Evolutionary conservation across 768 basidiomycete genomes (phyloP).

Genomic region (Polyporus arcularius): DNA sequence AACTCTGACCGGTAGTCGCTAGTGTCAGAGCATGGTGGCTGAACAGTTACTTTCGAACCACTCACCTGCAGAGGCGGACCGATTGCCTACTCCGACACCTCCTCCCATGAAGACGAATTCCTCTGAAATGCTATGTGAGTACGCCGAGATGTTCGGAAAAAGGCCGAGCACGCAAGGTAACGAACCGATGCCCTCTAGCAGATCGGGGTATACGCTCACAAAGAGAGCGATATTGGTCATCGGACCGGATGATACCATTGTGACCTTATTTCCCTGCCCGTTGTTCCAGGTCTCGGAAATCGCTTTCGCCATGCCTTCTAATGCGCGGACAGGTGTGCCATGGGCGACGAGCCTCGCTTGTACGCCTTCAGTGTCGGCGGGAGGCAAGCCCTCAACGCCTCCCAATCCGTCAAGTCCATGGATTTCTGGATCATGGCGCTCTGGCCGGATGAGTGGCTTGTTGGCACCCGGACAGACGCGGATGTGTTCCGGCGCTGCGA

Average conservation of each 20-base stretch:
- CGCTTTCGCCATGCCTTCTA: conserved; percentile 67
- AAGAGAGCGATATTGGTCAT: conserved; percentile 74
- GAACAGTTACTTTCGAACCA: not conserved
- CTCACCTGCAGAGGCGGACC: conserved; percentile 70
- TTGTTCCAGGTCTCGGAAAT: conserved; percentile 57
- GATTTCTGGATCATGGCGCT: conserved; percentile 71
- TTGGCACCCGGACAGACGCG: conserved; percentile 70
- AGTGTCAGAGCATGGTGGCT: not conserved
- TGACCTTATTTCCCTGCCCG: conserved; percentile 61
- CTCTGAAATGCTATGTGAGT: conserved; percentile 30
- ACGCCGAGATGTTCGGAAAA: not conserved
- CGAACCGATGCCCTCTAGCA: conserved; percentile 48
- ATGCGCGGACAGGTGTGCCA: conserved; percentile 49
- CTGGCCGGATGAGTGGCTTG: conserved; percentile 65
- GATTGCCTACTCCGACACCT: conserved; percentile 83
- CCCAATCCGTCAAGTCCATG: conserved; percentile 84
- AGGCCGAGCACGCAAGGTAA: not conserved
- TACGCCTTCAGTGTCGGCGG: conserved; percentile 48
- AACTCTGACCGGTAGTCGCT: conserved; percentile 52
- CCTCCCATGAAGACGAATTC: conserved; percentile 91
- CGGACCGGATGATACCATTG: conserved; percentile 76
- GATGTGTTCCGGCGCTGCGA: conserved; percentile 58
- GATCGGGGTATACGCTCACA: conserved; percentile 44
- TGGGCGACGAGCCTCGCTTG: conserved; percentile 47
- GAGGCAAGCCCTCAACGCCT: conserved; percentile 78